Base-by-base conservation (phyloP, 495 filamentous ascomycete species). In the Penicillium parvum region DNA sequence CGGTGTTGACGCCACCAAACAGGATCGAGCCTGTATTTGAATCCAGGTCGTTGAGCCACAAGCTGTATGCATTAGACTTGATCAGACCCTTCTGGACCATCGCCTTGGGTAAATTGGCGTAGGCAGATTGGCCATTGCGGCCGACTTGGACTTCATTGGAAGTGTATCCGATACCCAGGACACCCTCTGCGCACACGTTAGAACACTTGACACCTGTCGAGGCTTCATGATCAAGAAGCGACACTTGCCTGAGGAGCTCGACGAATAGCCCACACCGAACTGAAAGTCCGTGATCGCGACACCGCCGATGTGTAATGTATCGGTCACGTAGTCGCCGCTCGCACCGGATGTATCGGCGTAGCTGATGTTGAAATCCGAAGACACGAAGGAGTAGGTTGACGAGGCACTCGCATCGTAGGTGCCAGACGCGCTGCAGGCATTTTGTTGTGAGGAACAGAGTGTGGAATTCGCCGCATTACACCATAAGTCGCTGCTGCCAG, bases 401-500 rank as follows among this genome's bases (percentile, higher is more conserved):
- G 90, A 96, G 0, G 66, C 61, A 53, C 85, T 86, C n/a, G 85
- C 72, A 36, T 77, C 52, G 59, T 88, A 92, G 7, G 84, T 82
- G 10, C 86, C 86, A 8, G 77, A 75, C 15, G 49, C 58, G 8
- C 52, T 43, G 52, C 86, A 91, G 7, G 76, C 73, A 9, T 73
- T 49, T 0, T 43, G 43, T 6, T 44, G 44, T 3, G 53, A 45
- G 6, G 56, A 42, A 53, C 89, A 95, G 12, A 86, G 61, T 3
- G 58, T 48, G 5, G 86, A 91, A 22, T 57, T 61, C 9, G 75
- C 73, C 4, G 84, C 78, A 61, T 94, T 92, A 17, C 82, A 79
- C 90, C 90, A 96, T 3, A 96, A 65, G 66, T 97, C 90, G 52
- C 87, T 92, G 58, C 88, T 94, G 19, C 87, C 87, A 7, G 87